A percentile compares a stretch with the other conserved stretches of the same genome.
phyloP scores from a whole-genome alignment of 352 stramenopile genomes.

The Pythium aristosporum region DNA sequence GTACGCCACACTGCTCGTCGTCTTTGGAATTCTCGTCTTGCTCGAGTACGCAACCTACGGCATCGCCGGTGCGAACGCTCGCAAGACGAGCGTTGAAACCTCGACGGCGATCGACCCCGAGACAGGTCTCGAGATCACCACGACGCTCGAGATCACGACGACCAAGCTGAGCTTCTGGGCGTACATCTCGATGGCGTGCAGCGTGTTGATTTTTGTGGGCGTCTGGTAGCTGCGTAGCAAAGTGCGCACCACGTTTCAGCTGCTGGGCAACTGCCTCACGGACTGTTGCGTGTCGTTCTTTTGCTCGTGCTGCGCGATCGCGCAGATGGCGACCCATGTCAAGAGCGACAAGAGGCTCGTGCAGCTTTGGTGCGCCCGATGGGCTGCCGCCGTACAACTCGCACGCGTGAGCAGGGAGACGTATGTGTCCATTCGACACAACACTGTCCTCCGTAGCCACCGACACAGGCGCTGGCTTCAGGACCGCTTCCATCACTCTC shows the following conservation, averaged over 20 bases:
- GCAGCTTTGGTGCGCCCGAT: slow-evolving; percentile 10
- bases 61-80: neutral
- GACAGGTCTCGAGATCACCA: no score
- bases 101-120: neutral
- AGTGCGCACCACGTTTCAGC: neutral
- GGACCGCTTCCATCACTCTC: no score
- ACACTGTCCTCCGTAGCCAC: no score
- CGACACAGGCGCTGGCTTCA: no score
- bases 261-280: neutral
- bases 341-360: slow-evolving; percentile 8
- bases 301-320: slow-evolving; percentile 8
- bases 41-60: slow-evolving; percentile 3
- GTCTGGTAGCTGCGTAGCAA: no score
- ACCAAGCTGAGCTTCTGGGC: no score
- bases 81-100: no score
- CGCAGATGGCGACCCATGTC: slow-evolving; percentile 19
- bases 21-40: neutral
- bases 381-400: neutral
- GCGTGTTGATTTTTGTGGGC: no score
- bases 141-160: no score
- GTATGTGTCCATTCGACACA: no score
- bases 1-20: slow-evolving; percentile 14
- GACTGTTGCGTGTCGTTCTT: slow-evolving; percentile 3
- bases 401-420: neutral
- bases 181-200: no score